Evolutionary conservation across 2,329 filamentous ascomycete species (phyloP).

Genomic region (Zopfia rhizophila): DNA sequence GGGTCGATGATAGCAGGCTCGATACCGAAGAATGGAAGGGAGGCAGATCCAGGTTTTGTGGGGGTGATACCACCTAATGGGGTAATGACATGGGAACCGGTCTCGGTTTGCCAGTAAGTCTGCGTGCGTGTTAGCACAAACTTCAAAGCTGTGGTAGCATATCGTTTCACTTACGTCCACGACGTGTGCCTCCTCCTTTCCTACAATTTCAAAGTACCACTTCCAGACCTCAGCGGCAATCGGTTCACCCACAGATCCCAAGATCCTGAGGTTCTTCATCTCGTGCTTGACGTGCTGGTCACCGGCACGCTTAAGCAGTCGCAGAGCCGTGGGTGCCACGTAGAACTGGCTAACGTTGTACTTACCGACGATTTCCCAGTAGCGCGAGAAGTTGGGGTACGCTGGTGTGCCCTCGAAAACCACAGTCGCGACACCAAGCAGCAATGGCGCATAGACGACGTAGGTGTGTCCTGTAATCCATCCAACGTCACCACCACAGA

Average conservation of each 20-base stretch:
- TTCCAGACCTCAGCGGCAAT: constrained; percentile 99
- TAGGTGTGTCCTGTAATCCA: constrained; percentile 99
- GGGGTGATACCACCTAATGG: constrained; percentile 92
- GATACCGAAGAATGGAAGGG: constrained; percentile 97
- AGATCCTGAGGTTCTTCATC: constrained; percentile 88
- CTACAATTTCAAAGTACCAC: constrained; percentile 97
- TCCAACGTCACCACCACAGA: constrained; percentile 97
- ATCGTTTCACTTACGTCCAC: constrained; percentile 79
- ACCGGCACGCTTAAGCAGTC: constrained; percentile 93
- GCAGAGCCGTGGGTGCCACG: constrained; percentile 92
- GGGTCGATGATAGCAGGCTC: constrained; percentile 98
- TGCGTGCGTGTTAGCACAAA: constrained; percentile 54
- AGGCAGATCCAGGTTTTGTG: constrained; percentile 96
- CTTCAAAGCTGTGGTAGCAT: neutral
- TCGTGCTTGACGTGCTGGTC: constrained; percentile 89
- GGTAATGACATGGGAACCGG: constrained; percentile 94
- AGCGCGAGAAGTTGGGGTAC: constrained; percentile 96
- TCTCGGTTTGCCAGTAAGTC: constrained; percentile 99
- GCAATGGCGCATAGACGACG: constrained; percentile 93
- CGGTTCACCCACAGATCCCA: constrained; percentile 96
- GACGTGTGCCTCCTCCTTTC: constrained; percentile 91
- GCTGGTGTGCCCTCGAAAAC: constrained; percentile 98
- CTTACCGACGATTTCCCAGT: constrained; percentile 98
- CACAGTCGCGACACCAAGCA: constrained; percentile 92
- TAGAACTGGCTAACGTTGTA: constrained; percentile 98